Conservation (phyloP, 129 eudicot genomes). For the Deinandra increscens region DNA sequence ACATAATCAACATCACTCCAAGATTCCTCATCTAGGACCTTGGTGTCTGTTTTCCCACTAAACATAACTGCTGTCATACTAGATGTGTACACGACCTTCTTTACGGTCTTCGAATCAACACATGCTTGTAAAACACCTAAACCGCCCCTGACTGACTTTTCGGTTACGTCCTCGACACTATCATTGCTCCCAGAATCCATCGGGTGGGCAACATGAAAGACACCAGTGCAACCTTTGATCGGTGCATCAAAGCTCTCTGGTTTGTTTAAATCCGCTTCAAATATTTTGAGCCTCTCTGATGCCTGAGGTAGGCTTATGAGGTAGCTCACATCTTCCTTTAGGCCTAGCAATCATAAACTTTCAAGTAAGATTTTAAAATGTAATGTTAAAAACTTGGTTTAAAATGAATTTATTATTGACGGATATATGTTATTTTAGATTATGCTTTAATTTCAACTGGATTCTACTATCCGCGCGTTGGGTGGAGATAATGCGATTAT, state of each 20-base stretch:
- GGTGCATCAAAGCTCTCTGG: conserved; percentile 49
- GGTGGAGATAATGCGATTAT: no score
- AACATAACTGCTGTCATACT: conserved; percentile 29
- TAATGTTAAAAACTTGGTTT: background rate
- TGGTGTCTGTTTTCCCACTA: background rate
- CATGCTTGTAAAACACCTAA: conserved; percentile 48
- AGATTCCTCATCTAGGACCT: conserved; percentile 35
- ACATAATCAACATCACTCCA: conserved; percentile 48
- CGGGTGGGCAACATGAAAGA: conserved; percentile 58
- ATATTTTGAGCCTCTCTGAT: conserved; percentile 40
- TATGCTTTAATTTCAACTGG: background rate
- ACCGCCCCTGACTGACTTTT: conserved; percentile 24
- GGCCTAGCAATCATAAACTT: conserved; percentile 14
- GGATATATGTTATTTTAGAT: background rate
- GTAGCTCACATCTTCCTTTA: conserved; percentile 40
- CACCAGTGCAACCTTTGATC: conserved; percentile 51
- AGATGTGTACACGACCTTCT: conserved; percentile 50
- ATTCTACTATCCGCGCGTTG: no score
- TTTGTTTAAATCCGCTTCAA: conserved; percentile 46
- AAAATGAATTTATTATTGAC: background rate
- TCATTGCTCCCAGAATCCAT: conserved; percentile 31
- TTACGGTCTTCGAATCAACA: conserved; percentile 48
- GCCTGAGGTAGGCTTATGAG: conserved; percentile 50
- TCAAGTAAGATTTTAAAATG: background rate
- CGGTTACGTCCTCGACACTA: conserved; percentile 20